Percentiles rank a stretch among this genome's conserved stretches.
phyloP scores from a whole-genome alignment of 768 basidiomycete genomes.

The Inosperma sp. region DNA sequence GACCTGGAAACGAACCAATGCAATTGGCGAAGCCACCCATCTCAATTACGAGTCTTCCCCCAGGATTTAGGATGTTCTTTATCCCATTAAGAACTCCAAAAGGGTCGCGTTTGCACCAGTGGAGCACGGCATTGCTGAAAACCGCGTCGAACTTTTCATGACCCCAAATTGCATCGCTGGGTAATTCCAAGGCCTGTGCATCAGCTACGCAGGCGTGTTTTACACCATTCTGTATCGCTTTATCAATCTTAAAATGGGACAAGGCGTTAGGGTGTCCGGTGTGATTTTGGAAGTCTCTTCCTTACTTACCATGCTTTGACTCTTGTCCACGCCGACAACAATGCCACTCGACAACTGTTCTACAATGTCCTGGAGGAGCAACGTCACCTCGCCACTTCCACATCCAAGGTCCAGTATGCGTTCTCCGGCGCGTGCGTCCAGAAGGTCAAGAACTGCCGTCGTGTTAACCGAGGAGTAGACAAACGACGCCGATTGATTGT shows the following conservation, averaged over 20 bases:
- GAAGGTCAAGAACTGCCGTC: constrained; percentile 51
- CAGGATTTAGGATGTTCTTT: constrained; percentile 58
- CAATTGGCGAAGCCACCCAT: constrained; percentile 76
- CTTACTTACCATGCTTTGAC: constrained; percentile 68
- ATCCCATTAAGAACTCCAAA: constrained; percentile 56
- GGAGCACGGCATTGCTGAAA: constrained; percentile 76
- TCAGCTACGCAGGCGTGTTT: constrained; percentile 49
- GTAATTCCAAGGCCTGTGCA: constrained; percentile 43
- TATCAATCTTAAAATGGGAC: constrained; percentile 13
- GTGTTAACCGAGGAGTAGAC: constrained; percentile 58
- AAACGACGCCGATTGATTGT: constrained; percentile 62
- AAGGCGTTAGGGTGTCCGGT: constrained; percentile 1
- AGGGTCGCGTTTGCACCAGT: constrained; percentile 83
- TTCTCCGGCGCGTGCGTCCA: constrained; percentile 63
- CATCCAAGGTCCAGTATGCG: constrained; percentile 75
- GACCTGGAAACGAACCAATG: constrained; percentile 41
- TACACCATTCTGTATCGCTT: constrained; percentile 31
- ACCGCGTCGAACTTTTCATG: constrained; percentile 60
- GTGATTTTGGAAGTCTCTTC: not conserved
- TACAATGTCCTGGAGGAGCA: constrained; percentile 52
- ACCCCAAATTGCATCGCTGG: constrained; percentile 26
- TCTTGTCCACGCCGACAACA: constrained; percentile 68
- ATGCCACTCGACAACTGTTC: constrained; percentile 40
- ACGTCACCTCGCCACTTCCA: constrained; percentile 75
- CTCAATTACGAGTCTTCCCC: constrained; percentile 71